A percentile compares a stretch with the other conserved stretches of the same genome.
Conservation (phyloP, 257 asterid genomes). For the Solanum bulbocastanum region DNA sequence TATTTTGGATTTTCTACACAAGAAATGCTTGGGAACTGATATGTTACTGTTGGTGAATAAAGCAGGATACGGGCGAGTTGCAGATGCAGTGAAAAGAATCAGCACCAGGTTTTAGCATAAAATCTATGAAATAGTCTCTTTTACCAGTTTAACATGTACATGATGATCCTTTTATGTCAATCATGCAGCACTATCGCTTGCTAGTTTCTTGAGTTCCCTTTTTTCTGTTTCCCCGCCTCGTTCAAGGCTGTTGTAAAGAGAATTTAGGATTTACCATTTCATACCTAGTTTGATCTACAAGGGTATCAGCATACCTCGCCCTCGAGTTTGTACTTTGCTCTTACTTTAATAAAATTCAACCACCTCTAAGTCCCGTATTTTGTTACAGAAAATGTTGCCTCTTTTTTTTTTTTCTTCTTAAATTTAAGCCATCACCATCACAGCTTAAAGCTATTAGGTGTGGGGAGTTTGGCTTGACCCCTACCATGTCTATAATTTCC, state of each 20-base stretch:
- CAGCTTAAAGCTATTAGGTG: not conserved
- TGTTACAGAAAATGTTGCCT: not conserved
- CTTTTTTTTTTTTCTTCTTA: no score
- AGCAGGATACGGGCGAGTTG: not conserved
- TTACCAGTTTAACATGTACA: not conserved
- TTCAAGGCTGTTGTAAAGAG: not conserved
- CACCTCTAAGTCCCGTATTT: not conserved
- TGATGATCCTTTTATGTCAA: not conserved
- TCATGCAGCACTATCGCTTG: not conserved
- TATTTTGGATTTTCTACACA: conserved; percentile 55
- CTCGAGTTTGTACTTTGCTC: not conserved
- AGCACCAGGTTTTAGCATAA: not conserved
- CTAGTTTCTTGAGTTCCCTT: not conserved
- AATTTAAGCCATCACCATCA: not conserved
- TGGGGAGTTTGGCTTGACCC: not conserved
- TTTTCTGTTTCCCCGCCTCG: not conserved
- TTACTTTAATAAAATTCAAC: not conserved
- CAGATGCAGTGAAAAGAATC: not conserved
- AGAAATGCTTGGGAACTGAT: conserved; percentile 35
- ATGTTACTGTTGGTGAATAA: not conserved
- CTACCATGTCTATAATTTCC: not conserved
- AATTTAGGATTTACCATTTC: not conserved
- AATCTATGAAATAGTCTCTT: not conserved
- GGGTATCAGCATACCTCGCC: not conserved
- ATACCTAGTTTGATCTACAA: not conserved